phyloP scores from a whole-genome alignment of 1,284 basidiomycete species.

The Sparassis latifolia region DNA sequence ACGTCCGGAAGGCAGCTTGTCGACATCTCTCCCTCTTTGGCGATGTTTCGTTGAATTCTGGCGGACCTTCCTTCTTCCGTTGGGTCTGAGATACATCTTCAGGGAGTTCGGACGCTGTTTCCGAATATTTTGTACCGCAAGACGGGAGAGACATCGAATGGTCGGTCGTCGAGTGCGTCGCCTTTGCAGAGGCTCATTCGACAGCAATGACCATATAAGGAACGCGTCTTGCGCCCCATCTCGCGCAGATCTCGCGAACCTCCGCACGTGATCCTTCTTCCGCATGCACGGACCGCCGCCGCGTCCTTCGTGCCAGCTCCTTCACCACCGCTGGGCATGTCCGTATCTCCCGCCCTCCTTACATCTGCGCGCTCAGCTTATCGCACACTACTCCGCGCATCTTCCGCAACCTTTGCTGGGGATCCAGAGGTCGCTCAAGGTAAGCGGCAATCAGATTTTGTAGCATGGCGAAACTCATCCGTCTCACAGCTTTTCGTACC shows the following conservation, averaged over 20 bases:
- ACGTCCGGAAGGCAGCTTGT: conserved; percentile 7
- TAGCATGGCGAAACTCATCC: conserved; percentile 9
- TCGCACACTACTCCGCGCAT: conserved; percentile 58
- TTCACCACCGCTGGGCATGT: conserved; percentile 10
- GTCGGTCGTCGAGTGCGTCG: conserved; percentile 8
- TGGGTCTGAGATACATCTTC: too few species aligned
- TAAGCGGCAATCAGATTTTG: conserved; percentile 11
- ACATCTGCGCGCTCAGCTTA: conserved; percentile 59
- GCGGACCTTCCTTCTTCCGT: too few species aligned
- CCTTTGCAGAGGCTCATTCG: conserved; percentile 24
- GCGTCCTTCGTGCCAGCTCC: background rate
- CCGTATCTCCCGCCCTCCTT: conserved; percentile 15
- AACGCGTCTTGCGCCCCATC: conserved; percentile 36
- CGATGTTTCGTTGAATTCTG: background rate
- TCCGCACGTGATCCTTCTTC: conserved; percentile 16
- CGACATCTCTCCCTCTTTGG: conserved; percentile 11
- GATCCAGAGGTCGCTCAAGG: conserved; percentile 18
- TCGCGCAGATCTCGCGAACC: conserved; percentile 24
- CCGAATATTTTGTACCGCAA: background rate
- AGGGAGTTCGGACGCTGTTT: too few species aligned
- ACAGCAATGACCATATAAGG: conserved; percentile 30
- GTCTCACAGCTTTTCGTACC: conserved; percentile 50
- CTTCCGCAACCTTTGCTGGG: conserved; percentile 59
- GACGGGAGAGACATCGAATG: conserved; percentile 2
- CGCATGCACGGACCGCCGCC: background rate